Evolutionary conservation across 2,329 filamentous ascomycete species (phyloP).

Genomic region (Neofusicoccum ribis): DNA sequence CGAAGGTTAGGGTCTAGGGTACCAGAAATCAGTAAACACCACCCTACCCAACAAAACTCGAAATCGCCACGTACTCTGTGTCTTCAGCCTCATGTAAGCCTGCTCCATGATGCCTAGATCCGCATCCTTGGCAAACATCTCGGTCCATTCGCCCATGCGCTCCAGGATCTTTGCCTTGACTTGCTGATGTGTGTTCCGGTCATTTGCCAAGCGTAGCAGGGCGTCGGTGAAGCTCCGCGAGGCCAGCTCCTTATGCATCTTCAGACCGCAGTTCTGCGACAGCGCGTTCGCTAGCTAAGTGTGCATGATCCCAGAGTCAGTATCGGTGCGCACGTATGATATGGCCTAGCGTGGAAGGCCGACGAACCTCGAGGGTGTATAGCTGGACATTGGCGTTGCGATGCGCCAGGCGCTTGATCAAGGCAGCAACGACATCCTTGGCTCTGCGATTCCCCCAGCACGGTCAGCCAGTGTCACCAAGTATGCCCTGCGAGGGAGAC

Average conservation of each 20-base stretch:
- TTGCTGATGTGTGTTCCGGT: conserved; percentile 92
- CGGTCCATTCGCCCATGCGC: conserved; percentile 93
- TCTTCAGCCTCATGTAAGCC: conserved; percentile 84
- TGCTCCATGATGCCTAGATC: conserved; percentile 98
- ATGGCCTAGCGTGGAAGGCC: not conserved
- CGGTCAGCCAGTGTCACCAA: not conserved
- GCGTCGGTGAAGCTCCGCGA: conserved; percentile 94
- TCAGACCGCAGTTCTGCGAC: conserved; percentile 85
- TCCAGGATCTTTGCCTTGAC: conserved; percentile 97
- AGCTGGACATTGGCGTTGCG: conserved; percentile 95
- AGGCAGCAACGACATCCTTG: conserved; percentile 82
- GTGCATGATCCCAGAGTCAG: not conserved
- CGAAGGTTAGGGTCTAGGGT: conserved; percentile 80
- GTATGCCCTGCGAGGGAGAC: not conserved
- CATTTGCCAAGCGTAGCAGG: conserved; percentile 83
- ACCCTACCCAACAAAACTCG: not conserved
- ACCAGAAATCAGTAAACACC: conserved; percentile 31
- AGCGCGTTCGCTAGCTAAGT: conserved; percentile 80
- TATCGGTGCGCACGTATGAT: not conserved
- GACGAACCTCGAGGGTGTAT: conserved; percentile 79
- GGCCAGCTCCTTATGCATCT: conserved; percentile 85
- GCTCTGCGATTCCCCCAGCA: conserved; percentile 44
- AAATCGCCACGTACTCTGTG: conserved; percentile 50
- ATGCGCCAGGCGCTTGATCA: conserved; percentile 90
- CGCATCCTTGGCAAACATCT: conserved; percentile 87